Conservation (phyloP, 305 asterid genomes). For the Rubia tinctorum region DNA sequence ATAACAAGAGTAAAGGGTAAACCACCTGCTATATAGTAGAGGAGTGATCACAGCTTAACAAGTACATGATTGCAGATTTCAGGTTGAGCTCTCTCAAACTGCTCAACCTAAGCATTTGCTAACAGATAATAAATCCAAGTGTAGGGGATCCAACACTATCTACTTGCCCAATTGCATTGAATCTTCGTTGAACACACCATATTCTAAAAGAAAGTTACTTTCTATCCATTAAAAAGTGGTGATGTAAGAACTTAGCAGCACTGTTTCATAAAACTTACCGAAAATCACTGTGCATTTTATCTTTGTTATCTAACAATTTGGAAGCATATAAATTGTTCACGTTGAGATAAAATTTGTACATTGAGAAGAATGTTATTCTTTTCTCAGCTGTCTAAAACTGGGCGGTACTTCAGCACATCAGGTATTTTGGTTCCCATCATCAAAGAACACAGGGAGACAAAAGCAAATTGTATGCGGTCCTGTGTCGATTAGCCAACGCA, state of each 20-base stretch:
- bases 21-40: conserved; percentile 5
- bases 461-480: background rate
- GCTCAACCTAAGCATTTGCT: background rate
- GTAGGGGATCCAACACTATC: background rate
- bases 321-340: background rate
- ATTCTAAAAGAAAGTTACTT: background rate
- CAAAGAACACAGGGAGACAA: background rate
- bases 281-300: conserved; percentile 3
- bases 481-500: background rate
- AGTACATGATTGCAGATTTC: conserved; percentile 1
- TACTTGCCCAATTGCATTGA: background rate
- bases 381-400: background rate
- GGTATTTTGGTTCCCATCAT: background rate
- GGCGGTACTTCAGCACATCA: background rate
- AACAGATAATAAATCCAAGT: background rate
- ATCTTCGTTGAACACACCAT: background rate
- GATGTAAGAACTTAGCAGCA: background rate
- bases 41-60: conserved; percentile 1
- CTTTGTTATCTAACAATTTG: background rate
- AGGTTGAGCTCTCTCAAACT: background rate
- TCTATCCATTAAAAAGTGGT: background rate
- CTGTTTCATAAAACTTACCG: background rate
- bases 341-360: background rate
- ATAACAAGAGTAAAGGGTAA: conserved; percentile 23
- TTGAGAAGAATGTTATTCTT: background rate